Evolutionary conservation across 176 grass and related monocot species (phyloP).

Genomic region (Cocos nucifera): DNA sequence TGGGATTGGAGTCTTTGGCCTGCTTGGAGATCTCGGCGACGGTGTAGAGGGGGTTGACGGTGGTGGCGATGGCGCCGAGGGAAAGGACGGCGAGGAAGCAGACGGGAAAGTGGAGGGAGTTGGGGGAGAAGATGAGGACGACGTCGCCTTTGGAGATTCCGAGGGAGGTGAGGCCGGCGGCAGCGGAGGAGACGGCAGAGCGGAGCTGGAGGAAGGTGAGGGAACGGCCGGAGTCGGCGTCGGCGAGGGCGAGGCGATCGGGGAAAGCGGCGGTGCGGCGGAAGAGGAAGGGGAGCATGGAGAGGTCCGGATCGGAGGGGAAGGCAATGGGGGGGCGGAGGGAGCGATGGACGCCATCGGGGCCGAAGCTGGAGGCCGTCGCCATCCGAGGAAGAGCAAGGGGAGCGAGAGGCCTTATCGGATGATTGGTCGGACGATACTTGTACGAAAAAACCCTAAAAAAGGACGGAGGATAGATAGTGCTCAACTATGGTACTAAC

Average conservation of each 20-base stretch:
- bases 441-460: too few species aligned
- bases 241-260: constrained; percentile 50
- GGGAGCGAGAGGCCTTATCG: not conserved
- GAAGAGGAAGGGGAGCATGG: constrained; percentile 47
- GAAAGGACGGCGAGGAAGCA: constrained; percentile 60
- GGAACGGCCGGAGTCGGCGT: constrained; percentile 32
- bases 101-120: constrained; percentile 65
- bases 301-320: constrained; percentile 36
- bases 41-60: constrained; percentile 75
- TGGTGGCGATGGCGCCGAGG: constrained; percentile 62
- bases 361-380: constrained; percentile 31
- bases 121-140: constrained; percentile 63
- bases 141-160: constrained; percentile 47
- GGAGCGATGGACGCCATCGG: constrained; percentile 61
- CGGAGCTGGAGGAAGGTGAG: constrained; percentile 52
- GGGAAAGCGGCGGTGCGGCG: constrained; percentile 41
- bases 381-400: constrained; percentile 1
- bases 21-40: constrained; percentile 65
- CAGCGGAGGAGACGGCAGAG: constrained; percentile 34
- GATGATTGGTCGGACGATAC: too few species aligned
- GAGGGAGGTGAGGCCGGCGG: constrained; percentile 37
- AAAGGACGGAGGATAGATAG: too few species aligned
- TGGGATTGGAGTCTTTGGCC: constrained; percentile 37
- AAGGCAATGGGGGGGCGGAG: constrained; percentile 26
- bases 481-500: too few species aligned